Conservation (phyloP, 768 basidiomycete species). For the Mrakia hoshinonis region DNA sequence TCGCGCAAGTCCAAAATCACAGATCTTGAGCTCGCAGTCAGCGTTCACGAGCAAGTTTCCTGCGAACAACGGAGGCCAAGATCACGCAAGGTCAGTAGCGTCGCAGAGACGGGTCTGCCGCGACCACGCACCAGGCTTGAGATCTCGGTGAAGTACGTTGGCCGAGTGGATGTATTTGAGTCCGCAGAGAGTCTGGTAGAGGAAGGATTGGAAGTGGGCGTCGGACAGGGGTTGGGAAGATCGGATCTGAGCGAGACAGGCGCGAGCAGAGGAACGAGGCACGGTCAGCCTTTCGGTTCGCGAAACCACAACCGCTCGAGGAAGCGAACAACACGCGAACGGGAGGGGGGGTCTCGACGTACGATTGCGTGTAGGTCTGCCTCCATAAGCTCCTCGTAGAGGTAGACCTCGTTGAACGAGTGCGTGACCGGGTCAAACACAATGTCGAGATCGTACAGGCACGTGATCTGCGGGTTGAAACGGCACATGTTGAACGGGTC, state of each 20-base stretch:
- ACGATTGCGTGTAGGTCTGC: constrained; percentile 98
- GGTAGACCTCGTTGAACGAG: constrained; percentile 87
- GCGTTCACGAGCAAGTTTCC: constrained; percentile 91
- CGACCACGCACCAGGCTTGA: constrained; percentile 58
- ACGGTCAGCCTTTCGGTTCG: background rate
- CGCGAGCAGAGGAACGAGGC: background rate
- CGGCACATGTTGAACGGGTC: no score
- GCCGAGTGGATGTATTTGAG: constrained; percentile 97
- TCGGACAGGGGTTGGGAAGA: constrained; percentile 46
- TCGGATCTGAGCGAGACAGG: constrained; percentile 40
- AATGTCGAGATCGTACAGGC: constrained; percentile 96
- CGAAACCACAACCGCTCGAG: no score
- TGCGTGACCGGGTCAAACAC: constrained; percentile 63
- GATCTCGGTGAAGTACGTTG: constrained; percentile 91
- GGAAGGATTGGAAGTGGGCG: constrained; percentile 60
- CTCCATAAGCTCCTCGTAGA: constrained; percentile 97
- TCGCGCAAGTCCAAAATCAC: constrained; percentile 93
- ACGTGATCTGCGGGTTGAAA: constrained; percentile 67
- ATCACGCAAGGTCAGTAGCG: background rate
- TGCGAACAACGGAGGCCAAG: background rate
- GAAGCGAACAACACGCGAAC: background rate
- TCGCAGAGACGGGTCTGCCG: background rate
- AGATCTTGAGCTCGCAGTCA: constrained; percentile 73
- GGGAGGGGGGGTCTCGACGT: constrained; percentile 36
- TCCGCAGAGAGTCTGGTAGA: constrained; percentile 97